Evolutionary conservation across 148 eudicot genomes (phyloP).

Genomic region (Camellia japonica): DNA sequence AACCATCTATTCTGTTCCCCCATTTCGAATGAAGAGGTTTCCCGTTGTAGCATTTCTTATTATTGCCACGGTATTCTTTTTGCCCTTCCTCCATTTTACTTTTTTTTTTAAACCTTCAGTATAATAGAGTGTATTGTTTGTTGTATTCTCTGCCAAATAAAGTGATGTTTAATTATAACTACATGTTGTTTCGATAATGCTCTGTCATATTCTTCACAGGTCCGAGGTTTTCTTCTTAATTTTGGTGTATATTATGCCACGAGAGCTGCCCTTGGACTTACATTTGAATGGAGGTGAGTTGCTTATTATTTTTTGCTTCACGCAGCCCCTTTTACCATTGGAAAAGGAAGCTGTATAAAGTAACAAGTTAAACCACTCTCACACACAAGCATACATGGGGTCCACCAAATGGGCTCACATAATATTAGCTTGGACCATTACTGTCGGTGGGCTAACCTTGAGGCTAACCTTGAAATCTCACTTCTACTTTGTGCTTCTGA

Average conservation of each 20-base stretch:
- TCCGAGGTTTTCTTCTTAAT: constrained; percentile 92
- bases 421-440: constrained; percentile 1
- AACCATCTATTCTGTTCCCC: constrained; percentile 97
- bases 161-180: not conserved
- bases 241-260: constrained; percentile 97
- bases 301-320: not conserved
- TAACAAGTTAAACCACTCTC: not conserved
- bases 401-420: not conserved
- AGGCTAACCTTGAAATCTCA: not conserved
- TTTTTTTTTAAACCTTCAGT: not conserved
- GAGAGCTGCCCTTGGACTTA: constrained; percentile 88
- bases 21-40: constrained; percentile 90
- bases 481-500: not conserved
- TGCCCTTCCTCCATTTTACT: not conserved
- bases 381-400: not conserved
- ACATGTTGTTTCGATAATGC: not conserved
- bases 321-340: not conserved
- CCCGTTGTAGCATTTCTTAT: constrained; percentile 93
- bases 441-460: not conserved
- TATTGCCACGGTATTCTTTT: constrained; percentile 72
- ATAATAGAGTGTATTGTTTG: not conserved
- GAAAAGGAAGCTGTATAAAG: not conserved
- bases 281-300: constrained; percentile 90
- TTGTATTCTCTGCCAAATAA: not conserved
- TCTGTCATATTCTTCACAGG: constrained; percentile 45